These are phyloP conservation scores for Hemisphaericaspora nanyangensis DNA, from an alignment of 805 yeast species.

Conservation along the genomic window DNA sequence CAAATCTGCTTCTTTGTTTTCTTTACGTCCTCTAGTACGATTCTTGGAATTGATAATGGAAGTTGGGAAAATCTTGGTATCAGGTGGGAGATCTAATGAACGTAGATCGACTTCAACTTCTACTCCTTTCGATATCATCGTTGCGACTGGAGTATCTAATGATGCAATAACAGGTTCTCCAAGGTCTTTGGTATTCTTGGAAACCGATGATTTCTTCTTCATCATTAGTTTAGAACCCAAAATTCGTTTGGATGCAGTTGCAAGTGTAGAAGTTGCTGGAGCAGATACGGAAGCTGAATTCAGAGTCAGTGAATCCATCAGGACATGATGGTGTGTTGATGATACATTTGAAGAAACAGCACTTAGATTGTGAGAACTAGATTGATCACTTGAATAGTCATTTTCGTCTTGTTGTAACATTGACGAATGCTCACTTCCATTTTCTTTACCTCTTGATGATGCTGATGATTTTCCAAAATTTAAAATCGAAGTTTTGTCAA, in stretches of 20 bases:
- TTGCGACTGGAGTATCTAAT: slow-evolving; percentile 14
- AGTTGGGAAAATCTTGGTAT: slow-evolving; percentile 34
- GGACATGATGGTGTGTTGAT: slow-evolving; percentile 1
- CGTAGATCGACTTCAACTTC: slow-evolving; percentile 39
- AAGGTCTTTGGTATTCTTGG: slow-evolving; percentile 10
- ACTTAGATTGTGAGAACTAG: slow-evolving; percentile 6
- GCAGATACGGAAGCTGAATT: slow-evolving; percentile 4
- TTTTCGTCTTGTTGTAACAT: slow-evolving; percentile 1
- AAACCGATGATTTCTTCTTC: slow-evolving; percentile 22
- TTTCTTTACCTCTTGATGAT: slow-evolving; percentile 4
- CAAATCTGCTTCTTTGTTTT: slow-evolving; percentile 53
- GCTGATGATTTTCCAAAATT: neutral
- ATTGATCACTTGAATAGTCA: slow-evolving; percentile 5
- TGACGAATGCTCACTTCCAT: slow-evolving; percentile 7
- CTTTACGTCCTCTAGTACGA: slow-evolving; percentile 61
- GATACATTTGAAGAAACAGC: slow-evolving; percentile 12
- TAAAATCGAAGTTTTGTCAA: neutral
- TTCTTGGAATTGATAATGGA: slow-evolving; percentile 27
- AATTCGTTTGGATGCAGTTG: slow-evolving; percentile 36
- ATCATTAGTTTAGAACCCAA: slow-evolving; percentile 35
- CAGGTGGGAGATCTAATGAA: slow-evolving; percentile 37
- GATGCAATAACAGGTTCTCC: slow-evolving; percentile 8
- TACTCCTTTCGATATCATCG: slow-evolving; percentile 22
- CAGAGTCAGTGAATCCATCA: neutral
- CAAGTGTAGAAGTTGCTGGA: slow-evolving; percentile 16